Percentiles rank a stretch among this genome's conserved stretches.
These are phyloP conservation scores for Epithemia pelagica DNA, from an alignment of 108 stramenopile genomes.

Conservation along the genomic window DNA sequence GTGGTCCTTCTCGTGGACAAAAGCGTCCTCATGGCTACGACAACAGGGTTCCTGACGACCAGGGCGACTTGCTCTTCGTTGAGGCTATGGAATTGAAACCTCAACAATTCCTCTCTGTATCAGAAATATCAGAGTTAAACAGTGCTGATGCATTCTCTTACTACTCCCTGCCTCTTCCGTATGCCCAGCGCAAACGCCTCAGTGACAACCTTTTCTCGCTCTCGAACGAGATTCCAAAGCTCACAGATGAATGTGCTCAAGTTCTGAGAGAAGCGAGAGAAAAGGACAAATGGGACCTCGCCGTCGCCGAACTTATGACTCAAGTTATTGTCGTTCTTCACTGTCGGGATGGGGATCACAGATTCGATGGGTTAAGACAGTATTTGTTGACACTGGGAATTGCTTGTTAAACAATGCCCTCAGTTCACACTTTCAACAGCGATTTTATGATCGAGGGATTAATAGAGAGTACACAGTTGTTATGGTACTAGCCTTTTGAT, in stretches of 20 bases:
- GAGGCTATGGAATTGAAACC: constrained; percentile 50
- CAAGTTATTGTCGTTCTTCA: constrained; percentile 66
- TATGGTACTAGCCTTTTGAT: too few relatives aligned
- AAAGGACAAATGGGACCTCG: constrained; percentile 69
- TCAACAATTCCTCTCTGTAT: constrained; percentile 58
- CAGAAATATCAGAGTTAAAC: constrained; percentile 23
- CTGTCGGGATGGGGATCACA: constrained; percentile 52
- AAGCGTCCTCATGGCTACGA: background rate
- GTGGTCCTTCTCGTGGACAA: constrained; percentile 8
- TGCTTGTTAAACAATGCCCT: constrained; percentile 62
- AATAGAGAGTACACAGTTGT: too few relatives aligned
- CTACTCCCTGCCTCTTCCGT: constrained; percentile 60
- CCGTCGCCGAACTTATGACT: constrained; percentile 77
- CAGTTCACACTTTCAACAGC: background rate
- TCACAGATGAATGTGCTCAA: constrained; percentile 66
- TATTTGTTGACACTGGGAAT: constrained; percentile 66
- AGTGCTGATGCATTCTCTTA: constrained; percentile 42
- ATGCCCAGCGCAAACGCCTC: constrained; percentile 62
- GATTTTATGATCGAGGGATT: too few relatives aligned
- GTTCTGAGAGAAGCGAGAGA: constrained; percentile 68
- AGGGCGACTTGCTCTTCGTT: constrained; percentile 53
- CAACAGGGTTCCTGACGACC: constrained; percentile 11
- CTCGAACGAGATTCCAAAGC: constrained; percentile 55
- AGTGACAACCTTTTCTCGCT: constrained; percentile 70
- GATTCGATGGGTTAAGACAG: constrained; percentile 61